Percentiles rank a stretch among this genome's conserved stretches.
Conservation (phyloP, 2,329 filamentous ascomycete species). For the Beauveria varroae region DNA sequence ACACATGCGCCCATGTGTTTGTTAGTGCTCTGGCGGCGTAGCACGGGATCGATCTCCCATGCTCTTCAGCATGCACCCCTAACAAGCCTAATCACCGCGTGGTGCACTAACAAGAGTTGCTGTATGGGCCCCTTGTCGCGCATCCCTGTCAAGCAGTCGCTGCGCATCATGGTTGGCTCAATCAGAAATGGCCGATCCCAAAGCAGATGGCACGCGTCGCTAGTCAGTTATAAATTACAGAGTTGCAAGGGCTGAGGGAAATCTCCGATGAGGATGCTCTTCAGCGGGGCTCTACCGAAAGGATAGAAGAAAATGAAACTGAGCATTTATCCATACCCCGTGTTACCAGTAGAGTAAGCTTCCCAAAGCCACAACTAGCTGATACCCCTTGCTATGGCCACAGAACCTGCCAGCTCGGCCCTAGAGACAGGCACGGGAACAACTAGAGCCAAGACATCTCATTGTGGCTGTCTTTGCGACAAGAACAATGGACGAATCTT, state of each 20-base stretch:
- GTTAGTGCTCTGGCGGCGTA: background rate
- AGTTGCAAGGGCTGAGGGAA: background rate
- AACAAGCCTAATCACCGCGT: background rate
- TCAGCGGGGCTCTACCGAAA: background rate
- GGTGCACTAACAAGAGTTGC: background rate
- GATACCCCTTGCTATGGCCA: background rate
- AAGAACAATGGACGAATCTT: background rate
- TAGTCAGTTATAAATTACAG: too few relatives aligned
- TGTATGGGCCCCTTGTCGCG: background rate
- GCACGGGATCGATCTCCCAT: constrained; percentile 12
- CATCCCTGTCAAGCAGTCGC: constrained; percentile 4
- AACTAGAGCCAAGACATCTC: background rate
- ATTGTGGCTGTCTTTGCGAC: background rate
- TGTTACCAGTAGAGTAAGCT: background rate
- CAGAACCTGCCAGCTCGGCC: background rate
- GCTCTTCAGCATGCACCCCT: background rate
- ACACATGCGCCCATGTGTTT: background rate
- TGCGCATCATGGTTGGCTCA: constrained; percentile 8
- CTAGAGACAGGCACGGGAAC: background rate
- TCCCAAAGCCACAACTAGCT: background rate
- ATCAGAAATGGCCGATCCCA: background rate
- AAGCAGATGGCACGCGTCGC: constrained; percentile 8
- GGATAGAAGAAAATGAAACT: background rate
- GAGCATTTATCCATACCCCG: too few relatives aligned
- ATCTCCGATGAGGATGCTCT: background rate